Evolutionary conservation across 2,329 filamentous ascomycete species (phyloP).

Genomic region (Xylaria sp.): DNA sequence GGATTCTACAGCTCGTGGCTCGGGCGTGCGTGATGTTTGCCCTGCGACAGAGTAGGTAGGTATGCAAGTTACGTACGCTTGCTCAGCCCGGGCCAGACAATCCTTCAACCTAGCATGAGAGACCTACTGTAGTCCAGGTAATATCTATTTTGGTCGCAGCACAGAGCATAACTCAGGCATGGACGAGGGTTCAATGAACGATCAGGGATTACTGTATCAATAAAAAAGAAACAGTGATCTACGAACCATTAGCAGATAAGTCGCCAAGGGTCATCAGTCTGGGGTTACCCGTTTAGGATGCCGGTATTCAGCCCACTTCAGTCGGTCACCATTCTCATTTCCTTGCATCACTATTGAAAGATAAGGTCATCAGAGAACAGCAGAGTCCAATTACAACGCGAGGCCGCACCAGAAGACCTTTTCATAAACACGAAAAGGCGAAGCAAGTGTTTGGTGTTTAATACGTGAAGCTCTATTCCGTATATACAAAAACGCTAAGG

Average conservation of each 20-base stretch:
- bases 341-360: background rate
- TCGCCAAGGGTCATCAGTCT: background rate
- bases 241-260: background rate
- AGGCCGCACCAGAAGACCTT: background rate
- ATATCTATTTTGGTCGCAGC: background rate
- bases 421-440: background rate
- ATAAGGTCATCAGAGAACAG: background rate
- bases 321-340: background rate
- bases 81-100: background rate
- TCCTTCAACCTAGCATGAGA: no score
- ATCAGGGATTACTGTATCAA: background rate
- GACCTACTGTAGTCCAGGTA: no score
- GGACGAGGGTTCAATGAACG: background rate
- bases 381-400: background rate
- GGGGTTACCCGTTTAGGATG: background rate
- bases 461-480: background rate
- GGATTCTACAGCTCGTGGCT: background rate
- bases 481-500: constrained; percentile 7
- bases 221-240: background rate
- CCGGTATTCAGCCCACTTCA: background rate
- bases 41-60: background rate
- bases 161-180: background rate
- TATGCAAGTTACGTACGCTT: background rate
- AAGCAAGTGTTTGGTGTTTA: background rate
- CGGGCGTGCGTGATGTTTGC: constrained; percentile 3